These are phyloP conservation scores for Phialophora macrospora DNA, from an alignment of 2,329 filamentous ascomycete genomes.

Conservation along the genomic window DNA sequence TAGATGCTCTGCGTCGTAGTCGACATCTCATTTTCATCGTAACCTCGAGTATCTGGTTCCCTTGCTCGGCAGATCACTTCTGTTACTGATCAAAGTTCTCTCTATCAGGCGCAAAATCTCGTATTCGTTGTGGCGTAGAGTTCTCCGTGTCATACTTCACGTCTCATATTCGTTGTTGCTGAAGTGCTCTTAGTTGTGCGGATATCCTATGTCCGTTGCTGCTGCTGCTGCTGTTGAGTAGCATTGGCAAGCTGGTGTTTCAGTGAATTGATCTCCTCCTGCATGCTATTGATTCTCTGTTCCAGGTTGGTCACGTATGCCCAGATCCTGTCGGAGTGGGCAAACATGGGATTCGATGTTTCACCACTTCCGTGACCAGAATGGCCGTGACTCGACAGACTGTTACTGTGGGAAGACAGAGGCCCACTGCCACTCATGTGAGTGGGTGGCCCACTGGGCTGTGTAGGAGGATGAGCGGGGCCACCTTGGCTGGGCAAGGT, in stretches of 20 bases:
- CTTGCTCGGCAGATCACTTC: background rate
- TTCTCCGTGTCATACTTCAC: background rate
- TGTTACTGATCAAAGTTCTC: background rate
- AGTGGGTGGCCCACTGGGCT: constrained; percentile 44
- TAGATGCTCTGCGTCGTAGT: constrained; percentile 8
- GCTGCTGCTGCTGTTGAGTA: constrained; percentile 25
- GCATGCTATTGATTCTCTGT: constrained; percentile 48
- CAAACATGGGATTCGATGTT: constrained; percentile 36
- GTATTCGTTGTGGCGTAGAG: background rate
- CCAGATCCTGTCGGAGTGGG: constrained; percentile 50
- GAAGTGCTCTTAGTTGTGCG: background rate
- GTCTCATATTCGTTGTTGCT: constrained; percentile 3
- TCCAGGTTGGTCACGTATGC: constrained; percentile 51
- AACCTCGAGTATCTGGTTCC: background rate
- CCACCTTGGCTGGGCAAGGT: constrained; percentile 47
- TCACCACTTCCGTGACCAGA: constrained; percentile 42
- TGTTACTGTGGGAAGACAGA: constrained; percentile 41
- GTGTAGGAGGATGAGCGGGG: constrained; percentile 44
- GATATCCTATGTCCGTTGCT: constrained; percentile 23
- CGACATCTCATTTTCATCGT: constrained; percentile 5
- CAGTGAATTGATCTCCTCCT: constrained; percentile 49
- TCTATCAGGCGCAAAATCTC: background rate
- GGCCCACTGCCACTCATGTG: constrained; percentile 42
- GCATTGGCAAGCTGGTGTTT: constrained; percentile 47
- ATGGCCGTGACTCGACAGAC: constrained; percentile 42